Evolutionary conservation across 2,329 filamentous ascomycete genomes (phyloP).

Genomic region (Colletotrichum liriopes): DNA sequence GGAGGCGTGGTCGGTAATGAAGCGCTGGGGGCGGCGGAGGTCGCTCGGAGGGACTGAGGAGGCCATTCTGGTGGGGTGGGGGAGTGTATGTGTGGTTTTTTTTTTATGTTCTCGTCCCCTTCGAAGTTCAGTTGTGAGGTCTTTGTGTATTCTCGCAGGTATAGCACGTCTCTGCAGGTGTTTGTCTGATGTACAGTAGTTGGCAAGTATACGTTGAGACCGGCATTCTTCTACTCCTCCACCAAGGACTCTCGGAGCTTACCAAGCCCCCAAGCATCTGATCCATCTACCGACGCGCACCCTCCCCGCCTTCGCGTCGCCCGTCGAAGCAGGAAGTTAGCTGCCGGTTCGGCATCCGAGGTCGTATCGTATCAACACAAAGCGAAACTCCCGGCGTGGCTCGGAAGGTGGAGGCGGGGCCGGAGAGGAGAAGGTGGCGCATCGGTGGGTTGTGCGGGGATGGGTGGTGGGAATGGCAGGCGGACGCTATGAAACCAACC

Average conservation of each 20-base stretch:
- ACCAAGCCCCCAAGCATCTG: neutral
- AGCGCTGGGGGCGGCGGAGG: conserved; percentile 46
- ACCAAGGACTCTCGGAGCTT: neutral
- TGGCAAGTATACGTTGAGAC: neutral
- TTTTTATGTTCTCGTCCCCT: neutral
- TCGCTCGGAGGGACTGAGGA: conserved; percentile 13
- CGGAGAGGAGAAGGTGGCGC: neutral
- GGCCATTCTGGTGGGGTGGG: conserved; percentile 9
- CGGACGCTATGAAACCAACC: conserved; percentile 6
- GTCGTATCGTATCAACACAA: neutral
- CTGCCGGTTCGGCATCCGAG: conserved; percentile 34
- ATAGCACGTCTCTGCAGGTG: neutral
- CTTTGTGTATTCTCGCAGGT: too few species aligned
- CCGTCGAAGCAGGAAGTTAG: conserved; percentile 17
- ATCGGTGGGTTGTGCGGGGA: conserved; percentile 31
- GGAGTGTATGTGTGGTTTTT: neutral
- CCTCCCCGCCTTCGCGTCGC: neutral
- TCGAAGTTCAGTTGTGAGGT: too few species aligned
- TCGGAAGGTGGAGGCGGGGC: conserved; percentile 42
- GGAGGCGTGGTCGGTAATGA: conserved; percentile 54
- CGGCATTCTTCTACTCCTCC: conserved; percentile 23
- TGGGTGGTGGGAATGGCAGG: conserved; percentile 1
- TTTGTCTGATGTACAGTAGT: neutral
- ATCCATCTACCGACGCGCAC: neutral
- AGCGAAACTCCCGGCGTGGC: neutral